Percentiles rank a stretch among this genome's conserved stretches.
Evolutionary conservation across 2,329 filamentous ascomycete genomes (phyloP).

Genomic region (Calonectria multiphialidica): DNA sequence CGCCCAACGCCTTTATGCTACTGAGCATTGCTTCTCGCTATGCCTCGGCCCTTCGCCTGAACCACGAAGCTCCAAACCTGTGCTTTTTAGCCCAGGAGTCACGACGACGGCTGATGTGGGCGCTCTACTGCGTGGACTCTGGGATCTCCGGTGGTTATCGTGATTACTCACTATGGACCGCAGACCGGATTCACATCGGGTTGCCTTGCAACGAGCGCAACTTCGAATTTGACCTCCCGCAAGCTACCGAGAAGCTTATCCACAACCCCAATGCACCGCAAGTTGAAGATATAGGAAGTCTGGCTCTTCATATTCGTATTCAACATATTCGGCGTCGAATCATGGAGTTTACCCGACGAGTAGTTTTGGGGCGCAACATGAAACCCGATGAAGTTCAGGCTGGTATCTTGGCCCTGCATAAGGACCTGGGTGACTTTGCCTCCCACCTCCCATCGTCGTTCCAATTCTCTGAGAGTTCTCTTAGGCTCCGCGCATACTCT

Average conservation of each 20-base stretch:
- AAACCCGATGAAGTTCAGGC: slow-evolving; percentile 57
- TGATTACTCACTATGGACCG: slow-evolving; percentile 58
- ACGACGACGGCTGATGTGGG: slow-evolving; percentile 58
- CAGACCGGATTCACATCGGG: slow-evolving; percentile 55
- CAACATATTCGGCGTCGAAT: slow-evolving; percentile 67
- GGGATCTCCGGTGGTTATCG: slow-evolving; percentile 57
- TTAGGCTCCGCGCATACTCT: slow-evolving; percentile 68
- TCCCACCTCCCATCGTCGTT: slow-evolving; percentile 66
- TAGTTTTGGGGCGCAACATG: slow-evolving; percentile 50
- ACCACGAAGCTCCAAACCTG: slow-evolving; percentile 55
- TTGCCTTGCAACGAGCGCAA: slow-evolving; percentile 59
- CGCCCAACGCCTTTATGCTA: slow-evolving; percentile 60
- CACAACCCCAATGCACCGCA: slow-evolving; percentile 54
- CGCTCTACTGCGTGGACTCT: slow-evolving; percentile 57
- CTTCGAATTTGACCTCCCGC: slow-evolving; percentile 69
- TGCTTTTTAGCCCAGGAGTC: slow-evolving; percentile 57
- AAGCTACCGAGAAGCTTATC: slow-evolving; percentile 65
- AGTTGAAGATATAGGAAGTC: slow-evolving; percentile 66
- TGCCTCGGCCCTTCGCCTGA: slow-evolving; percentile 57
- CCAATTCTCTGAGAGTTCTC: slow-evolving; percentile 68
- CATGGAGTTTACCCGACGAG: slow-evolving; percentile 64
- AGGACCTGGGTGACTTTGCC: slow-evolving; percentile 65
- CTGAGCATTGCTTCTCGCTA: slow-evolving; percentile 57
- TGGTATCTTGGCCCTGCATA: slow-evolving; percentile 59
- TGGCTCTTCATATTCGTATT: slow-evolving; percentile 68